Percentiles rank a stretch among this genome's conserved stretches.
Conservation (phyloP, 345 rosid species). For the Eucalyptus erythrocorys region DNA sequence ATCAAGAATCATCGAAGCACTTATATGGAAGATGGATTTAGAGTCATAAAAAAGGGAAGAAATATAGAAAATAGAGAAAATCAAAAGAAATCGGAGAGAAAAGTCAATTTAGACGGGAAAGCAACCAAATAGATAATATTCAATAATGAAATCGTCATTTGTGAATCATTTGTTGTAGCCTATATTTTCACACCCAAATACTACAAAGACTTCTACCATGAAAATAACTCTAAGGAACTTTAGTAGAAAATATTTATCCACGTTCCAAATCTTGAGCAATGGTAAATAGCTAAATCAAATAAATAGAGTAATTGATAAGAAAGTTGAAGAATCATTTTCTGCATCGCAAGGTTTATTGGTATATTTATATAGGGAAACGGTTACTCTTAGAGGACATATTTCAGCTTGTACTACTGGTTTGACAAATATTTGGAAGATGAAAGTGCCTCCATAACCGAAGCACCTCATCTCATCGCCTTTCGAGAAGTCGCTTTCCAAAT, state of each 20-base stretch:
- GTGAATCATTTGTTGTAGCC: not conserved
- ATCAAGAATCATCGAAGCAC: rapidly evolving
- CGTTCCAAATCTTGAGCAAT: not conserved
- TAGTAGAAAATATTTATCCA: not conserved
- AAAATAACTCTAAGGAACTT: not conserved
- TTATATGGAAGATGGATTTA: not conserved
- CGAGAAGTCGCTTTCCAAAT: not conserved
- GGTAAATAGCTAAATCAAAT: not conserved
- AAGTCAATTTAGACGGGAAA: not conserved
- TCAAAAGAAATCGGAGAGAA: not conserved
- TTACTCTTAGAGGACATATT: not conserved
- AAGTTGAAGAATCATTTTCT: not conserved
- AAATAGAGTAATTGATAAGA: not conserved
- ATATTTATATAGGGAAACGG: not conserved
- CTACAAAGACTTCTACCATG: not conserved
- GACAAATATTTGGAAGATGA: not conserved
- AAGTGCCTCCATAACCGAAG: not conserved
- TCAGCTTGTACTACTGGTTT: not conserved
- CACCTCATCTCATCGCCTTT: not conserved
- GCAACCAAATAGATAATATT: not conserved
- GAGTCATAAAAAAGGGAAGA: not conserved
- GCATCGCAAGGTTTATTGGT: not conserved
- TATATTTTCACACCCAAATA: not conserved
- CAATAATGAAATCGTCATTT: not conserved
- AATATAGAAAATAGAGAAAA: not conserved